These are phyloP conservation scores for Mortierella alpina DNA, from an alignment of 192 early-diverging fungal genomes.

Conservation along the genomic window DNA sequence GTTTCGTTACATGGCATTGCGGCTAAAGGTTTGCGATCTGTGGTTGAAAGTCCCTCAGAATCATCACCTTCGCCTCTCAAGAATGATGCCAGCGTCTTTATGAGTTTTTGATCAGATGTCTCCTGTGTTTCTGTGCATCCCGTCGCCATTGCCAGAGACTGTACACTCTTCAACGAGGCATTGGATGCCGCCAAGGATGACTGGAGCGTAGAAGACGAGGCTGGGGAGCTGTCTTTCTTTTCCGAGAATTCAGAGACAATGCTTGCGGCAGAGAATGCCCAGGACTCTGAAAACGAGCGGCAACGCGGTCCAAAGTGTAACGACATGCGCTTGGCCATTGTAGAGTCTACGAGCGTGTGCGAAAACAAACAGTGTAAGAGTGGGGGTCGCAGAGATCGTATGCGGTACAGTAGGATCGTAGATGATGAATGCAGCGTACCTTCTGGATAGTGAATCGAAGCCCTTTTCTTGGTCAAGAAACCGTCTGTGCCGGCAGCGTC, in stretches of 20 bases:
- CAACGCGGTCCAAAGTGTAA: conserved; percentile 32
- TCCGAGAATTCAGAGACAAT: conserved; percentile 21
- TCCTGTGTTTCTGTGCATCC: not conserved
- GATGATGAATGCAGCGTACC: conserved; percentile 2
- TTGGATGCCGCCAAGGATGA: conserved; percentile 7
- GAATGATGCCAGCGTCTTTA: conserved; percentile 37
- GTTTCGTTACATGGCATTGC: conserved; percentile 1
- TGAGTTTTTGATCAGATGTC: conserved; percentile 15
- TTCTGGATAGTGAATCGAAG: conserved; percentile 45
- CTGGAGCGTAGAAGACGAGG: not conserved
- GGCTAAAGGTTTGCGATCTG: conserved; percentile 2
- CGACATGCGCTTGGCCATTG: conserved; percentile 28
- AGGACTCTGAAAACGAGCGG: conserved; percentile 40
- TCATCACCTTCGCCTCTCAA: conserved; percentile 19
- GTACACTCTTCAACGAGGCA: not conserved
- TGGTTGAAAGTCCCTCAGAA: not conserved
- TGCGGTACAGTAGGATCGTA: not conserved
- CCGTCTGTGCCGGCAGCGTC: conserved; percentile 6
- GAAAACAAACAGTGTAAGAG: not conserved
- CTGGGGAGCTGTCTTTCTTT: conserved; percentile 1
- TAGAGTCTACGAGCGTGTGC: conserved; percentile 23
- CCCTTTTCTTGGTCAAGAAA: conserved; percentile 30
- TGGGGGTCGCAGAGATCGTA: not conserved
- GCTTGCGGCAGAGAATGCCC: conserved; percentile 13
- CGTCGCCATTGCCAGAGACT: not conserved